Evolutionary conservation across 495 filamentous ascomycete species (phyloP), one percentile per base, ranked within the genome.

Genomic region (Aspergillus hancockii): DNA sequence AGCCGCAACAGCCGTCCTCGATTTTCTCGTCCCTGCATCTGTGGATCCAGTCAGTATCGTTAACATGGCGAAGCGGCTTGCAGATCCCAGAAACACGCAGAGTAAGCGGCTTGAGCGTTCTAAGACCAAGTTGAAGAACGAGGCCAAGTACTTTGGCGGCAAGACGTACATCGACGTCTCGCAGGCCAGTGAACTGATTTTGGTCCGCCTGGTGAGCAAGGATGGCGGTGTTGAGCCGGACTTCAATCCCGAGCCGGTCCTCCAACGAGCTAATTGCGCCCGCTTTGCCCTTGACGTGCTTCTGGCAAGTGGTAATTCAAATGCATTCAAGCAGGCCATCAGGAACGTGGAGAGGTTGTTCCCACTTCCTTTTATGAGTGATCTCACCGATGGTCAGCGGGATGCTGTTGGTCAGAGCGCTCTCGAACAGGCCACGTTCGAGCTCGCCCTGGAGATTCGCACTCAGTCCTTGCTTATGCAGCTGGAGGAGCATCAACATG

Each of bases 241-340:
- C 2, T 79, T 71, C 71, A 65, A 38, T 7, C 68, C 66, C 19
- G 61, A 50, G 0, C 71, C 67, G 4, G 61, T 68, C 12, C 25
- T 80, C 14, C 63, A 77, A 43, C 64, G 67, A 32, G 73, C 71
- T 22, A 80, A 80, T 52, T 79, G 75, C 60, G 73, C 77, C 13
- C 65, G 64, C 4, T 60, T 80, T 52, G 70, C 72, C 0, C 41
- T 67, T 0, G 66, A 75, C 22, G 62, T 75, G 18, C 68, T 79
- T 16, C 53, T 71, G 19, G 63, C 65, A 0, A 63, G 28, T 21
- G 50, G 49, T 1, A 67, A 58, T 4, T 59, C 67, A 1, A 45
- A 58, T 1, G 55, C 65, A 3, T 61, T 56, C 8, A 59, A 52
- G 13, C 52, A 69, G 8, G 59, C 66, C 10, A 69, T 80, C 16